phyloP scores from a whole-genome alignment of 1,139 yeast genomes.

The Diutina catenulata region DNA sequence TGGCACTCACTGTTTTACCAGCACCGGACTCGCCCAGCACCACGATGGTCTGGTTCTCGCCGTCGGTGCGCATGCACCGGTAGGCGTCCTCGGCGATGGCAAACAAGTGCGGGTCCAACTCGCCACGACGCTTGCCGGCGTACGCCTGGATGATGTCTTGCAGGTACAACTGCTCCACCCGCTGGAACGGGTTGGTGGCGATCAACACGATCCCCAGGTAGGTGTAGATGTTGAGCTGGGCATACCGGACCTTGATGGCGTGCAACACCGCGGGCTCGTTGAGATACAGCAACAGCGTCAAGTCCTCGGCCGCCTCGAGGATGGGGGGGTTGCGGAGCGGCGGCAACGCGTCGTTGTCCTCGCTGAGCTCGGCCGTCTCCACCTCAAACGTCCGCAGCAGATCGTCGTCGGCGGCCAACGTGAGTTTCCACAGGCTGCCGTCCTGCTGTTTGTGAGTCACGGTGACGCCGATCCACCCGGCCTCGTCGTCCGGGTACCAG shows the following conservation, averaged over 20 bases:
- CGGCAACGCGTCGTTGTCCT: conserved; percentile 50
- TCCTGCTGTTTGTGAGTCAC: conserved; percentile 43
- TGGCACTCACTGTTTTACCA: conserved; percentile 95
- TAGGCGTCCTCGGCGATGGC: conserved; percentile 99
- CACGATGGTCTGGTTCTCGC: conserved; percentile 84
- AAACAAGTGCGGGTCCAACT: conserved; percentile 90
- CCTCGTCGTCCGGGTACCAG: conserved; percentile 84
- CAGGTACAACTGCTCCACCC: conserved; percentile 82
- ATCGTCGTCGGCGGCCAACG: conserved; percentile 53
- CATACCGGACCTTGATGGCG: conserved; percentile 82
- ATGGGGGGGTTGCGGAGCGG: conserved; percentile 89
- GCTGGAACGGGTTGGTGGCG: conserved; percentile 92
- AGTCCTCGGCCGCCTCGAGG: conserved; percentile 88
- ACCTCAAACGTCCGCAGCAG: conserved; percentile 30
- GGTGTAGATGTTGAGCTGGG: conserved; percentile 84
- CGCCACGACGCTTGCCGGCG: conserved; percentile 87
- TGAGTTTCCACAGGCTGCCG: conserved; percentile 45
- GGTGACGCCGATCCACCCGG: conserved; percentile 89
- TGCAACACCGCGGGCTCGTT: conserved; percentile 96
- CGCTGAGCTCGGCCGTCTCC: conserved; percentile 37
- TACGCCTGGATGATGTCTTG: conserved; percentile 90
- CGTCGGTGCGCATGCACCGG: conserved; percentile 80
- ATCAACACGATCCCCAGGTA: conserved; percentile 95
- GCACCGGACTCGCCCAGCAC: conserved; percentile 99
- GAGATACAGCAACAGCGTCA: conserved; percentile 81